Conservation (phyloP, 139 green algal genomes). For the Zygnema cylindricum region DNA sequence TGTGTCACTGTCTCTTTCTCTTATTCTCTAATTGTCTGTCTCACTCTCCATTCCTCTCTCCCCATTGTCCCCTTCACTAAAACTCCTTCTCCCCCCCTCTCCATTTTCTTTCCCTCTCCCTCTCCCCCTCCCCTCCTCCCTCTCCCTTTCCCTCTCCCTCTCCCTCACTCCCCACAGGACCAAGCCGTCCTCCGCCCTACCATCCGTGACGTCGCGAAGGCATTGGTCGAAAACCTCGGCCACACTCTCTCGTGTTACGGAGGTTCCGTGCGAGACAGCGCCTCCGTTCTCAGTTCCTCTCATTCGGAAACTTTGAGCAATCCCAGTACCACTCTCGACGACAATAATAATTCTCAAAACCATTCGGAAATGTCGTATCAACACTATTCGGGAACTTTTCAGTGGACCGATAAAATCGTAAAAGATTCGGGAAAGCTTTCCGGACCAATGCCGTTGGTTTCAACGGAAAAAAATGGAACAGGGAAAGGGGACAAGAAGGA, state of each 20-base stretch:
- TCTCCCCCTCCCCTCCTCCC: not conserved
- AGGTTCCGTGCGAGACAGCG: constrained; percentile 19
- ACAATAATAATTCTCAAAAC: not conserved
- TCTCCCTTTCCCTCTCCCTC: constrained; percentile 2
- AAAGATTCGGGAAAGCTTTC: not conserved
- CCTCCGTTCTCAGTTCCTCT: constrained; percentile 23
- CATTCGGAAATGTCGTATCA: constrained; percentile 34
- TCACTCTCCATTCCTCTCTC: not conserved
- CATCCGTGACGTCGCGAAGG: constrained; percentile 51
- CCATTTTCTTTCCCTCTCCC: not conserved
- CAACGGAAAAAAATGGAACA: not conserved
- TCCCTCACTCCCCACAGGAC: constrained; percentile 30
- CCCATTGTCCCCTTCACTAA: not conserved
- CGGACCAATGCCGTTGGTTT: not conserved
- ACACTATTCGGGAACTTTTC: constrained; percentile 41
- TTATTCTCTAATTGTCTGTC: not conserved
- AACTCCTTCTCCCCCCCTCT: not conserved
- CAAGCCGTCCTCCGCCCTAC: constrained; percentile 42
- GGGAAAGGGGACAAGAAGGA: not conserved
- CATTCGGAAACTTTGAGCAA: constrained; percentile 28
- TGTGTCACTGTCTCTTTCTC: constrained; percentile 15
- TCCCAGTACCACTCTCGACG: not conserved
- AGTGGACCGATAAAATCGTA: constrained; percentile 22
- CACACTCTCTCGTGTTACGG: constrained; percentile 18
- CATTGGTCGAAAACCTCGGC: constrained; percentile 44